Evolutionary conservation across 805 yeast genomes (phyloP), one percentile per base, ranked within the genome.

Genomic region (Barnettozyma salicaria): DNA sequence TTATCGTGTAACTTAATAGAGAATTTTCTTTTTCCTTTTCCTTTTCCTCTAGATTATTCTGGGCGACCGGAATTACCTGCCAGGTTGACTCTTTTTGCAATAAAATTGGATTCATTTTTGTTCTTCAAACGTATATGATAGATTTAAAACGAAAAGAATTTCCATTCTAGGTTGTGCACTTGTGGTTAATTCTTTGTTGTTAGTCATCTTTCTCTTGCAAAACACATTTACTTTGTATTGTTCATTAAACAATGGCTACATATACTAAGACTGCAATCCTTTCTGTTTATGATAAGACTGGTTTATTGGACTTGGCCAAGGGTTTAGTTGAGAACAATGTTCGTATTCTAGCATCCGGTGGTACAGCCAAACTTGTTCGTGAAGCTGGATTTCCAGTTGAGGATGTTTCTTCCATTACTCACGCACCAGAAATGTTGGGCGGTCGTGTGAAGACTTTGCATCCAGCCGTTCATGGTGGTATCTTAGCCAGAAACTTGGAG

Each of bases 341-440:
- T 49, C 79, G 97, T 55, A 78, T 92, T 47, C 73, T 92, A 41
- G 98, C 97, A 36, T 86, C 96, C 27, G 98, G 98, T 44, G 98
- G 98, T 60, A 92, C 98, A 38, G 95, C 98, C 40, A 78, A 75
- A 56, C 70, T 92, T 70, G 79, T 92, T 40, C 81, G 96, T 60
- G 98, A 89, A 64, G 95, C 97, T 39, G 97, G 97, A 10, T 90
- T 92, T 78, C 90, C 95, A 30, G 97, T 92, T 13, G 96, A 90
- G 49, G 98, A 92, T 58, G 96, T 92, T 27, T 80, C 94, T 27
- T 61, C 92, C 42, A 87, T 92, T 61, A 92, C 98, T 25, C 96
- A 92, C 58, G 97, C 97, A 27, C 98, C 98, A 36, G 98, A 92
- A 66, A 92, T 92, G 96, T 73, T 92, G 51, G 96, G 97, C 46